These are phyloP conservation scores for Lupinus albus DNA, from an alignment of 306 rosid genomes.

Conservation along the genomic window DNA sequence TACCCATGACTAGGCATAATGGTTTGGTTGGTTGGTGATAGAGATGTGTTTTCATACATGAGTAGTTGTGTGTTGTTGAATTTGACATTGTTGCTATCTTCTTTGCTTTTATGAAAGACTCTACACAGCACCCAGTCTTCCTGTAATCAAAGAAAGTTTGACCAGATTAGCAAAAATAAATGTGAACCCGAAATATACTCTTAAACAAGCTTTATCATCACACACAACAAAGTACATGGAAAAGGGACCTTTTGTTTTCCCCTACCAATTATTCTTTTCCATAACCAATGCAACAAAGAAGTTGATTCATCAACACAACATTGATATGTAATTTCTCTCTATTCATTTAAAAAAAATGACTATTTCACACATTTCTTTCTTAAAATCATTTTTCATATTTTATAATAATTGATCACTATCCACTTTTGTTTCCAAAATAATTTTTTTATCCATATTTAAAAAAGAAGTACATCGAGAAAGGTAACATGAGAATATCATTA, in stretches of 20 bases:
- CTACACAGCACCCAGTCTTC: constrained; percentile 99
- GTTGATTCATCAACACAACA: not conserved
- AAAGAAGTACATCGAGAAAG: too few species aligned
- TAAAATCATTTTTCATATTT: too few species aligned
- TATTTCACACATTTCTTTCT: too few species aligned
- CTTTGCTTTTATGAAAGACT: constrained; percentile 85
- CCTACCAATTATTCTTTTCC: constrained; percentile 7
- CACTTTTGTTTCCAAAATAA: too few species aligned
- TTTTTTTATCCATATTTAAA: too few species aligned
- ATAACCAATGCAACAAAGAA: not conserved
- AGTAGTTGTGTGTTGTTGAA: constrained; percentile 41
- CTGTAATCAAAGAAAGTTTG: constrained; percentile 52
- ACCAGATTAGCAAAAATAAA: constrained; percentile 33
- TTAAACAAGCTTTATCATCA: constrained; percentile 37
- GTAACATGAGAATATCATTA: too few species aligned
- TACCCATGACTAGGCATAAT: constrained; percentile 45
- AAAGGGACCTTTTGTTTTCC: constrained; percentile 12
- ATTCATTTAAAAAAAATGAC: too few species aligned
- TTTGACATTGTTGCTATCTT: constrained; percentile 51
- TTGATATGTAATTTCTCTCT: not conserved
- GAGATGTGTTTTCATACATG: constrained; percentile 42
- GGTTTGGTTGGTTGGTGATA: constrained; percentile 49
- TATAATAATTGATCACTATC: too few species aligned
- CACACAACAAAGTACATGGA: constrained; percentile 3
- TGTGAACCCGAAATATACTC: constrained; percentile 1